These are phyloP conservation scores for Thuidium tamariscinum DNA, from an alignment of 225 moss, liverwort and hornwort species.

Conservation along the genomic window DNA sequence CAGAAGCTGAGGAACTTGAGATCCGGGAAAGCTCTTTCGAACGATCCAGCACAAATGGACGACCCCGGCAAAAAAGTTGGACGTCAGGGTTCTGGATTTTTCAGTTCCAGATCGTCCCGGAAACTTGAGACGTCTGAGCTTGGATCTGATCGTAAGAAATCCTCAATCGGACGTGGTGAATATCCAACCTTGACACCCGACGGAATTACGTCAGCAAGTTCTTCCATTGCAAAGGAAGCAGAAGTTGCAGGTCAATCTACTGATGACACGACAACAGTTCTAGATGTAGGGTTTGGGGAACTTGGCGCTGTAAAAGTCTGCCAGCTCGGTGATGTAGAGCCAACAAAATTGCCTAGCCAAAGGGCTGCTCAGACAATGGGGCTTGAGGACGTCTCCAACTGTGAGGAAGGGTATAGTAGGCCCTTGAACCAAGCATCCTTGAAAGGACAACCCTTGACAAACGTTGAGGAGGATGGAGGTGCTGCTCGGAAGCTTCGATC, in stretches of 20 bases:
- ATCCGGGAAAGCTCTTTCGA: neutral
- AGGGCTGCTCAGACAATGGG: neutral
- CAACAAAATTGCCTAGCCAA: neutral
- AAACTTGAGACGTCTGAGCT: neutral
- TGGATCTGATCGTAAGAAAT: neutral
- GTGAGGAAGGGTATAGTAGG: neutral
- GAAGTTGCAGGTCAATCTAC: neutral
- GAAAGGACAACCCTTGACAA: constrained; percentile 5
- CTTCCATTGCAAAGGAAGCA: neutral
- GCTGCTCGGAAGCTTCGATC: constrained; percentile 5
- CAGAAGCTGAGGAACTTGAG: constrained; percentile 11
- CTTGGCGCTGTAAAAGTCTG: constrained; percentile 29
- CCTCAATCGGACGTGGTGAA: neutral
- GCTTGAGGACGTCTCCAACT: neutral
- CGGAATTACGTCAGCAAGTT: neutral
- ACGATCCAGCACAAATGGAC: neutral
- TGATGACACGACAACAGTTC: neutral
- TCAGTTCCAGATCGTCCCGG: constrained; percentile 3
- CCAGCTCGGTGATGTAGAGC: constrained; percentile 17
- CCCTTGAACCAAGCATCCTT: neutral
- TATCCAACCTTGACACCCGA: neutral
- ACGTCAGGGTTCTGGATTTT: constrained; percentile 16
- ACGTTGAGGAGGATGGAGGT: constrained; percentile 27
- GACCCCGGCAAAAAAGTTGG: neutral
- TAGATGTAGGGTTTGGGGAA: constrained; percentile 39